Evolutionary conservation across 306 rosid species (phyloP).

Genomic region (Aeschynomene evenia): DNA sequence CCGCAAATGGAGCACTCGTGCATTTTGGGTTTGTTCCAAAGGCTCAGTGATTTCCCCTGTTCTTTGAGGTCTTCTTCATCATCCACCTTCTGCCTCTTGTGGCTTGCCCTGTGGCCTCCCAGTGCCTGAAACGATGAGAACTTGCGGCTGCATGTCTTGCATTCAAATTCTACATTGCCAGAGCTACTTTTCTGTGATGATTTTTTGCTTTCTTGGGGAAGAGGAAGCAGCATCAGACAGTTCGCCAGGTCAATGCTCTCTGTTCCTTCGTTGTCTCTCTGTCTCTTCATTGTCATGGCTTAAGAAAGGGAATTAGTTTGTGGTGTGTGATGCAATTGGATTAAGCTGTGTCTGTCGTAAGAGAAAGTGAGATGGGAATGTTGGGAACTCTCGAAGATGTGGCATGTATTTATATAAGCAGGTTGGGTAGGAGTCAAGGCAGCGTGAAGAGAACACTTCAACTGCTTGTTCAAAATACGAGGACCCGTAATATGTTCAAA

Average conservation of each 20-base stretch:
- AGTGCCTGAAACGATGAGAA: slow-evolving; percentile 83
- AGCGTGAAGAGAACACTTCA: neutral
- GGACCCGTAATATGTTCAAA: neutral
- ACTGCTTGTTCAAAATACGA: neutral
- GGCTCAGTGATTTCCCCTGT: neutral
- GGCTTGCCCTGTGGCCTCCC: slow-evolving; percentile 88
- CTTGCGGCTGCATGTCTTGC: slow-evolving; percentile 78
- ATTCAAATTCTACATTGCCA: slow-evolving; percentile 41
- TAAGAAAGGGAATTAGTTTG: neutral
- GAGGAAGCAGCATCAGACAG: slow-evolving; percentile 44
- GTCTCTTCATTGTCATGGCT: slow-evolving; percentile 57
- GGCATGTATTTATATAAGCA: slow-evolving; percentile 39
- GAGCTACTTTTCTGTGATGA: neutral
- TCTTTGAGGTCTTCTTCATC: slow-evolving; percentile 11
- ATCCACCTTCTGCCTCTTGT: slow-evolving; percentile 43
- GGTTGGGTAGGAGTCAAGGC: neutral
- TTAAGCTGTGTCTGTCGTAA: neutral
- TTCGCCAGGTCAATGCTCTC: slow-evolving; percentile 33
- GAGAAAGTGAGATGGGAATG: neutral
- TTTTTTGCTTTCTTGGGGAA: slow-evolving; percentile 4
- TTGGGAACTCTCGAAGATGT: neutral
- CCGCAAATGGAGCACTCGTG: slow-evolving; percentile 74
- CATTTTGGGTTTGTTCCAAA: slow-evolving; percentile 35
- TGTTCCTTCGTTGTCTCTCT: slow-evolving; percentile 23
- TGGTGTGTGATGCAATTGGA: neutral